A percentile compares a stretch with the other conserved stretches of the same genome.
Evolutionary conservation across 805 yeast species (phyloP).

Genomic region (Ogataea ganodermae): DNA sequence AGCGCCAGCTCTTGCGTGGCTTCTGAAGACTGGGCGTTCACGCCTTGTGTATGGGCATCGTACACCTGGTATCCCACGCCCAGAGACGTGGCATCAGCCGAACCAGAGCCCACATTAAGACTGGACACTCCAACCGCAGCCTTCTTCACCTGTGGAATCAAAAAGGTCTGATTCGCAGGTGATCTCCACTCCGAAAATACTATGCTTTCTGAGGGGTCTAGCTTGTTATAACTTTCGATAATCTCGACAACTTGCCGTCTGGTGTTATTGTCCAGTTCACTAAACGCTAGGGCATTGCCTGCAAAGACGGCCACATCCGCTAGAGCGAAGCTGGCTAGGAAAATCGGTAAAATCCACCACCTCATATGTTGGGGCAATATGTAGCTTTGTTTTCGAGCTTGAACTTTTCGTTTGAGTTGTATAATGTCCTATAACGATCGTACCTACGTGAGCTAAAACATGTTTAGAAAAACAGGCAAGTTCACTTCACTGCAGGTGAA

Average conservation of each 20-base stretch:
- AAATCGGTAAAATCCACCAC: slow-evolving; percentile 15
- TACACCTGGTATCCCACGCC: slow-evolving; percentile 20
- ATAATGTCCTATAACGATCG: background rate
- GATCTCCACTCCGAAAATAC: slow-evolving; percentile 31
- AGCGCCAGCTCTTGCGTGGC: slow-evolving; percentile 13
- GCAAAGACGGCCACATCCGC: slow-evolving; percentile 7
- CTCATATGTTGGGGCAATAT: slow-evolving; percentile 12
- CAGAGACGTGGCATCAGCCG: background rate
- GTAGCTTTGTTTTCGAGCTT: background rate
- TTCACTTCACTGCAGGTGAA: background rate
- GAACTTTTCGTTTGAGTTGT: background rate
- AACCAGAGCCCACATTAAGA: background rate
- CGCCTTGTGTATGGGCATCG: slow-evolving; percentile 8
- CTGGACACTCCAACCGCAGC: background rate
- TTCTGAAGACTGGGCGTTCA: slow-evolving; percentile 5
- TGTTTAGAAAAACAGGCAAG: background rate
- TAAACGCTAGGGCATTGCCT: slow-evolving; percentile 9
- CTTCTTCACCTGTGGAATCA: slow-evolving; percentile 24
- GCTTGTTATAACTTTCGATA: slow-evolving; percentile 25
- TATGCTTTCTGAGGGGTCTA: slow-evolving; percentile 14
- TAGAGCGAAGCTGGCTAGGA: slow-evolving; percentile 12
- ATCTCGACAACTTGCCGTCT: slow-evolving; percentile 18
- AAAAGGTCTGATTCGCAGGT: slow-evolving; percentile 26
- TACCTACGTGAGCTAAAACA: background rate
- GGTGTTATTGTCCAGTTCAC: slow-evolving; percentile 12